phyloP scores from a whole-genome alignment of 257 asterid species.

The Solanum ahanhuiri region DNA sequence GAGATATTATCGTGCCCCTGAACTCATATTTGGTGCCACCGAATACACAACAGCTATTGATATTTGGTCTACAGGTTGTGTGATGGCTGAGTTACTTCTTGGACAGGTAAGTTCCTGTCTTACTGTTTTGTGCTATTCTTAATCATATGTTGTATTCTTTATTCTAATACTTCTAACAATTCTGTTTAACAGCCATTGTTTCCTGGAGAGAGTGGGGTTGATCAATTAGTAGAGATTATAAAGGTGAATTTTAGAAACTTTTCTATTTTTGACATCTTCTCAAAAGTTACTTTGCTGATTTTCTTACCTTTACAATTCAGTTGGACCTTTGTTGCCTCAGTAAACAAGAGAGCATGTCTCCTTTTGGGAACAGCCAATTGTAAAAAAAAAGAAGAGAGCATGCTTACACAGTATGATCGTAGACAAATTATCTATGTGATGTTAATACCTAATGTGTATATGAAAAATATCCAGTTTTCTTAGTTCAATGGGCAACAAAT shows the following conservation, averaged over 20 bases:
- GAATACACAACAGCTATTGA: slow-evolving; percentile 95
- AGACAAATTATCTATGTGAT: background rate
- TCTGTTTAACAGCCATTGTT: slow-evolving; percentile 67
- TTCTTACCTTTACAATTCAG: background rate
- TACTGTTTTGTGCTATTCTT: slow-evolving; percentile 1
- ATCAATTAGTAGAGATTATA: slow-evolving; percentile 90
- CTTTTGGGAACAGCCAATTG: background rate
- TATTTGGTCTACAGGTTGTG: slow-evolving; percentile 97
- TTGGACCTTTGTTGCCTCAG: background rate
- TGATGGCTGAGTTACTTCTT: slow-evolving; percentile 95
- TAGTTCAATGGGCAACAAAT: background rate
- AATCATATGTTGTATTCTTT: slow-evolving; percentile 1
- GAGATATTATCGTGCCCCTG: slow-evolving; percentile 98
- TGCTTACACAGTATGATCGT: background rate
- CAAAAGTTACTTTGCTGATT: background rate
- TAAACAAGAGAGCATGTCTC: background rate
- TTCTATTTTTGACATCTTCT: background rate
- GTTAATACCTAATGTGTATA: background rate
- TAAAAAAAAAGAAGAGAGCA: background rate
- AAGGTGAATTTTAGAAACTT: slow-evolving; percentile 39
- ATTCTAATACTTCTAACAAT: slow-evolving; percentile 11
- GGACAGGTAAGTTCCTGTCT: slow-evolving; percentile 51
- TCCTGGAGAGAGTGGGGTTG: slow-evolving; percentile 99
- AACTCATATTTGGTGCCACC: slow-evolving; percentile 97
- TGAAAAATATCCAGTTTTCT: background rate